Evolutionary conservation across 78 protist species (phyloP), one percentile per base, ranked within the genome.

Genomic region (Salpingoeca rosetta): DNA sequence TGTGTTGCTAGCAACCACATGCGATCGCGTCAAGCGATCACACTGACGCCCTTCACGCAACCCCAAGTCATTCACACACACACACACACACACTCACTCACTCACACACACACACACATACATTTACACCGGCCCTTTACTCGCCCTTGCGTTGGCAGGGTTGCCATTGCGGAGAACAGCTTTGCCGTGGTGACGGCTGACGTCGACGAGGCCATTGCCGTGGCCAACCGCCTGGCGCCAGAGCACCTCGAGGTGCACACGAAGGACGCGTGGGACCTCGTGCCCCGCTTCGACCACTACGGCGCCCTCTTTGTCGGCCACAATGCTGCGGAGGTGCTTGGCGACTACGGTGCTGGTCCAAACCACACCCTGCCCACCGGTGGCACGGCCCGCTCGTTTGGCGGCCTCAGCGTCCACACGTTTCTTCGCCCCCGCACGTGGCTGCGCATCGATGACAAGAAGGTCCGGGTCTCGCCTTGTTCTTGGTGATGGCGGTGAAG

Each of bases 341-440:
- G 96, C 36, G 96, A 93, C 89, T 93, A 93, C 72, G 94, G 89
- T 12, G 88, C 93, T 10, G 95, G 96, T 35, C 88, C 94, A 35
- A 93, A 93, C 87, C 96, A 93, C 90, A 90, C 91, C 28, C 92
- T 93, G 42, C 96, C 96, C 10, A 93, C 96, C 11, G 88, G 90
- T 39, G 93, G 94, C 74, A 85, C 85, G 37, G 96, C 95, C 24
- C 42, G 93, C 37, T 78, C 40, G 76, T 84, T 74, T 76, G 83
- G 92, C 44, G 96, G 96, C 17, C 87, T 93, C 38, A 80, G 77
- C 41, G 90, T 87, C 2, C 2, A 84, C 76, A 89, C 91, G 7
- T 93, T 93, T 81, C 87, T 51, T 7, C 65, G 65, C 31, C 65
- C 65, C 65, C 65, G 65, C 17, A 51, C 65, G 31, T 51, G 7